These are phyloP conservation scores for Arthroderma uncinatum DNA, from an alignment of 2,329 filamentous ascomycete genomes.

Conservation along the genomic window DNA sequence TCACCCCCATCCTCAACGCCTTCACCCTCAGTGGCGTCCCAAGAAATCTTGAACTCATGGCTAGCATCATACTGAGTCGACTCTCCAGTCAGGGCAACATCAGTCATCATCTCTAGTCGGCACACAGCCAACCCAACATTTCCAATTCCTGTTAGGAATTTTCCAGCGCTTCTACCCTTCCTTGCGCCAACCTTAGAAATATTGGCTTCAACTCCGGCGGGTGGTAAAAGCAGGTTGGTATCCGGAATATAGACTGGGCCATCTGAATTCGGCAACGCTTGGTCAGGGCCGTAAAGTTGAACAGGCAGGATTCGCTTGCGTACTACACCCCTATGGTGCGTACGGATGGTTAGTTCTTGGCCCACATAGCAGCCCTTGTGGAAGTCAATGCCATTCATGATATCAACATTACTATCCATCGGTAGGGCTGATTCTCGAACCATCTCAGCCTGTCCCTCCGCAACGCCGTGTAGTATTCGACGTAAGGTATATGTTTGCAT, in stretches of 20 bases:
- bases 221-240: slow-evolving; percentile 22
- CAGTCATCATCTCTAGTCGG: slow-evolving; percentile 82
- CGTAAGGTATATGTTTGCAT: slow-evolving; percentile 59
- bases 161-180: slow-evolving; percentile 61
- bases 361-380: slow-evolving; percentile 95
- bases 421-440: slow-evolving; percentile 60
- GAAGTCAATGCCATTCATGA: slow-evolving; percentile 78
- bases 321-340: slow-evolving; percentile 86
- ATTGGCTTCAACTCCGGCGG: slow-evolving; percentile 32
- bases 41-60: slow-evolving; percentile 51
- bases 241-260: slow-evolving; percentile 29
- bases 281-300: slow-evolving; percentile 50
- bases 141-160: slow-evolving; percentile 65
- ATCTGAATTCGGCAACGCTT: slow-evolving; percentile 41
- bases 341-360: slow-evolving; percentile 92
- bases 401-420: slow-evolving; percentile 80
- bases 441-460: slow-evolving; percentile 78
- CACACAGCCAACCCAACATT: slow-evolving; percentile 82
- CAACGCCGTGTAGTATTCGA: slow-evolving; percentile 66
- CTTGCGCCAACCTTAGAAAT: slow-evolving; percentile 42
- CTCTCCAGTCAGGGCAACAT: slow-evolving; percentile 59
- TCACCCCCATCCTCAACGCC: slow-evolving; percentile 30
- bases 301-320: slow-evolving; percentile 81
- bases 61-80: slow-evolving; percentile 48
- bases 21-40: slow-evolving; percentile 37